Evolutionary conservation across 257 asterid genomes (phyloP).

Genomic region (Solanum corneliomulleri): DNA sequence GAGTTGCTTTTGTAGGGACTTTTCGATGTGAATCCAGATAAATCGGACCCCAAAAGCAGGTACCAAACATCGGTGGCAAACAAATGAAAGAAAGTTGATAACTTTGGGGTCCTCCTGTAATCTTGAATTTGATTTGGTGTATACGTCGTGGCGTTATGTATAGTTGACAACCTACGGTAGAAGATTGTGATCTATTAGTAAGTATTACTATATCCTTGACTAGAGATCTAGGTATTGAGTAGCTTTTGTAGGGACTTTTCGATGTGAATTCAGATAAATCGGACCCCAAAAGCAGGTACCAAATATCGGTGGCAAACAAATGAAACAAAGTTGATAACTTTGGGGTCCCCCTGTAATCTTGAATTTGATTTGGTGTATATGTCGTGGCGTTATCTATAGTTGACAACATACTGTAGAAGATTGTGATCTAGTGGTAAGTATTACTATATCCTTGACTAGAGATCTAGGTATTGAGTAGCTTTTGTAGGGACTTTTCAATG

Average conservation of each 20-base stretch:
- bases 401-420: background rate
- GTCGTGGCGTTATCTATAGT: background rate
- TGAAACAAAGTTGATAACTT: background rate
- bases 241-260: background rate
- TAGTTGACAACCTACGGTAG: background rate
- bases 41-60: background rate
- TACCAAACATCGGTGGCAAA: background rate
- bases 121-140: background rate
- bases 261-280: background rate
- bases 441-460: background rate
- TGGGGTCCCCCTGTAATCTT: background rate
- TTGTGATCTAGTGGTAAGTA: background rate
- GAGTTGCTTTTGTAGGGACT: background rate
- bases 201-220: background rate
- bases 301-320: background rate
- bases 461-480: background rate
- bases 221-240: background rate
- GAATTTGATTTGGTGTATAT: background rate
- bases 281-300: background rate
- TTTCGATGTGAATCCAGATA: background rate
- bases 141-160: background rate
- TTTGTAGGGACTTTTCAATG: background rate
- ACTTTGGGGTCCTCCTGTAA: background rate
- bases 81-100: background rate
- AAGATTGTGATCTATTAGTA: background rate